phyloP scores from a whole-genome alignment of 371 early-diverging fungal species.

The Synchytrium microbalum region DNA sequence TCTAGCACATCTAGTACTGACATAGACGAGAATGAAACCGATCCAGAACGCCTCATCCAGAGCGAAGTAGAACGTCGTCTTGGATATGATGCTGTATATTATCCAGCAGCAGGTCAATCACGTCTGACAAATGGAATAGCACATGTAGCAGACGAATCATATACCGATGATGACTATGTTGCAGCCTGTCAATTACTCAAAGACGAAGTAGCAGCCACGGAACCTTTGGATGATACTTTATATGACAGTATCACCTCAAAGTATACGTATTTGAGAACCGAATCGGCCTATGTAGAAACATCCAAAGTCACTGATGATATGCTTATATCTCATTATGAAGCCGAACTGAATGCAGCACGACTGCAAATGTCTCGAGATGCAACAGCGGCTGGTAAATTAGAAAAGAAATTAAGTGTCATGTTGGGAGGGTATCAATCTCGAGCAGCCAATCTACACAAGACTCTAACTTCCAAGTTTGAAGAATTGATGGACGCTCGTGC shows the following conservation, averaged over 20 bases:
- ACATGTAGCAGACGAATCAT: background rate
- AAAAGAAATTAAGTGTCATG: constrained; percentile 68
- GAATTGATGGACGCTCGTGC: constrained; percentile 55
- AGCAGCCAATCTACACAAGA: constrained; percentile 49
- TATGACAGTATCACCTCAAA: constrained; percentile 8
- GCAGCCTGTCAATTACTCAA: too few relatives aligned
- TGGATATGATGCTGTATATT: constrained; percentile 56
- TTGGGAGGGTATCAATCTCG: constrained; percentile 76
- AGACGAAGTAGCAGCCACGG: too few relatives aligned
- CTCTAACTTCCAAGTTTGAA: constrained; percentile 51
- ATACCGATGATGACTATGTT: background rate
- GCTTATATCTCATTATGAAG: background rate
- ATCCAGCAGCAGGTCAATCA: constrained; percentile 43
- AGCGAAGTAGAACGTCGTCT: constrained; percentile 56
- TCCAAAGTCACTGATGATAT: background rate
- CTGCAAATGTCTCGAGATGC: constrained; percentile 70
- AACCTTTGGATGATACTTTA: constrained; percentile 8
- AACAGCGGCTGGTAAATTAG: constrained; percentile 68
- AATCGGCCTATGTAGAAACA: background rate
- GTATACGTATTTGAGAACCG: constrained; percentile 11
- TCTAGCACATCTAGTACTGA: constrained; percentile 16
- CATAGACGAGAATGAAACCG: constrained; percentile 24
- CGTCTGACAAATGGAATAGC: background rate
- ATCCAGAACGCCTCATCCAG: constrained; percentile 44
- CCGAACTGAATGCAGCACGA: constrained; percentile 42